phyloP scores from a whole-genome alignment of 176 grass and related monocot species.

The Aegilops bicornis region DNA sequence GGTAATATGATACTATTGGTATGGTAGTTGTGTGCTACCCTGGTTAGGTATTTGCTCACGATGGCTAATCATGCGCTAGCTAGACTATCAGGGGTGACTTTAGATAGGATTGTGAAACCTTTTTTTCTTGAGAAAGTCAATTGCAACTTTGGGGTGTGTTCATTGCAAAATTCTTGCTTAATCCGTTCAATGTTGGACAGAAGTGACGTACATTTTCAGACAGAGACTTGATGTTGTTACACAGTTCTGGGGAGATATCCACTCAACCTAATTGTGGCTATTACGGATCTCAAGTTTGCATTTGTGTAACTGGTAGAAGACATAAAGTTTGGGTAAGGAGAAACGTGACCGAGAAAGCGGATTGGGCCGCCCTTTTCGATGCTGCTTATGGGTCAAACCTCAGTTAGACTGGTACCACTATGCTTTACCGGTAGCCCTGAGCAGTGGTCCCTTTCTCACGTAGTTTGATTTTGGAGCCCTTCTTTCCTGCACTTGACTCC shows the following conservation, averaged over 20 bases:
- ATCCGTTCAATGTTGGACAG: not conserved
- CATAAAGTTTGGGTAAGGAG: not conserved
- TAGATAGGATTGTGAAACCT: not conserved
- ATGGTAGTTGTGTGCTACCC: not conserved
- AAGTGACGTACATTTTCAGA: not conserved
- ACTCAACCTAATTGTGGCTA: not conserved
- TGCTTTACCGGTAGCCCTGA: not conserved
- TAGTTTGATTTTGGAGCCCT: not conserved
- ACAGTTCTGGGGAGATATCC: not conserved
- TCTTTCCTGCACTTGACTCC: not conserved
- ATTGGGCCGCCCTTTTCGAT: not conserved
- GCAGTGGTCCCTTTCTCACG: not conserved
- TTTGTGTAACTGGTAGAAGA: not conserved
- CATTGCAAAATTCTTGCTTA: not conserved
- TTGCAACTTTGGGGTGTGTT: not conserved
- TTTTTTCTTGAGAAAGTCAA: not conserved
- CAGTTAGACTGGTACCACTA: not conserved
- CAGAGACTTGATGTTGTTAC: not conserved
- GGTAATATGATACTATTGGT: not conserved
- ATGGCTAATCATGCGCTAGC: not conserved
- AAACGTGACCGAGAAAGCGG: not conserved
- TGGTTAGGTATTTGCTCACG: conserved; percentile 4
- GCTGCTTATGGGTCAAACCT: not conserved
- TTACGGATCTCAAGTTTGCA: not conserved
- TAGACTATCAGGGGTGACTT: not conserved